A percentile compares a stretch with the other conserved stretches of the same genome.
These are phyloP conservation scores for Gonium pectorale DNA, from an alignment of 139 green algal genomes.

Conservation along the genomic window DNA sequence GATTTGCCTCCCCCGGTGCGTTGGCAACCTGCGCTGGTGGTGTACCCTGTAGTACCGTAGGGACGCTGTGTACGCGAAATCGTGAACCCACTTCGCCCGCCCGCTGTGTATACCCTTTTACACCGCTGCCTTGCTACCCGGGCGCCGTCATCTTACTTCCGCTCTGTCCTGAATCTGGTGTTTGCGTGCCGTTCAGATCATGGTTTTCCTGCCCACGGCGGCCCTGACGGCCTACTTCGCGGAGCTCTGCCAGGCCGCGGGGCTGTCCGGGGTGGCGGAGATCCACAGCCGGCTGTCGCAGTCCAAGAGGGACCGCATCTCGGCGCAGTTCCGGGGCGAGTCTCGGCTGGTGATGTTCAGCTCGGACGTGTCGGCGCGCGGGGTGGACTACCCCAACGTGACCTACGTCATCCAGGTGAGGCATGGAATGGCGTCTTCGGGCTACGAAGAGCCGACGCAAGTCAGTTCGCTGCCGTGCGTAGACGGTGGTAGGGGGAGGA, in stretches of 20 bases:
- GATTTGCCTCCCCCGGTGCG: too few relatives aligned
- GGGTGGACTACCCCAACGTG: conserved; percentile 96
- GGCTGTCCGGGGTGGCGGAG: conserved; percentile 75
- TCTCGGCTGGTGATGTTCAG: conserved; percentile 83
- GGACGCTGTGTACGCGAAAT: too few relatives aligned
- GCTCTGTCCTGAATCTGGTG: too few relatives aligned
- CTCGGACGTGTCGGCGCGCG: conserved; percentile 91
- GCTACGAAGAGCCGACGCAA: too few relatives aligned
- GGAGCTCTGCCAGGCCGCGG: conserved; percentile 51
- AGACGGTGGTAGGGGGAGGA: too few relatives aligned
- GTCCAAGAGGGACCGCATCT: conserved; percentile 67
- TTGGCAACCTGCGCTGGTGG: too few relatives aligned
- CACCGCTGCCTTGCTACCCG: neutral
- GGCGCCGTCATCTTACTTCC: neutral
- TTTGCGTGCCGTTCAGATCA: too few relatives aligned
- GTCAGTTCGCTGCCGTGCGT: too few relatives aligned
- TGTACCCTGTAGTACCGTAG: too few relatives aligned
- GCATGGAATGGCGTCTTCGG: too few relatives aligned
- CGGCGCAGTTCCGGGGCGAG: conserved; percentile 75
- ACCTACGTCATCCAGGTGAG: conserved; percentile 92
- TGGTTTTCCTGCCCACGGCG: conserved; percentile 94
- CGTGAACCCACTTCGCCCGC: neutral
- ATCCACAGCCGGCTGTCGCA: conserved; percentile 94
- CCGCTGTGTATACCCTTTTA: neutral
- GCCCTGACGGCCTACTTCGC: conserved; percentile 73